Evolutionary conservation across 2,329 filamentous ascomycete species (phyloP).

Genomic region (Verticillium zaregamsianum): DNA sequence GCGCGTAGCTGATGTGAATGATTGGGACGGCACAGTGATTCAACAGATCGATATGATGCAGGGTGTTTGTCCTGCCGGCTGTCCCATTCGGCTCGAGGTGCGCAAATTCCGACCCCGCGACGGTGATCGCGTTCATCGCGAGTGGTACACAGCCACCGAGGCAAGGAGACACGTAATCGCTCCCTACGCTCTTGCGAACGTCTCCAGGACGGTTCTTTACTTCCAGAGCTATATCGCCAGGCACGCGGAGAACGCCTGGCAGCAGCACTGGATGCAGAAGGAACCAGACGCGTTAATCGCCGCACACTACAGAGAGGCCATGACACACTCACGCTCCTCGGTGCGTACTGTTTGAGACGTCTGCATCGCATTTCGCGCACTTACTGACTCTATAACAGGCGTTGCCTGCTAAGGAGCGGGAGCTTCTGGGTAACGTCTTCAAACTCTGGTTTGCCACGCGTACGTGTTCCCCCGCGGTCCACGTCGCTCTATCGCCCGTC

Average conservation of each 20-base stretch:
- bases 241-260: slow-evolving; percentile 23
- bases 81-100: slow-evolving; percentile 33
- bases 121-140: slow-evolving; percentile 33
- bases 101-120: slow-evolving; percentile 32
- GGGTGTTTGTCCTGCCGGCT: slow-evolving; percentile 23
- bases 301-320: slow-evolving; percentile 10
- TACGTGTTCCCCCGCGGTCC: slow-evolving; percentile 22
- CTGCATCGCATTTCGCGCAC: not conserved
- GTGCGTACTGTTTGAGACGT: not conserved
- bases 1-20: slow-evolving; percentile 34
- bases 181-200: slow-evolving; percentile 34
- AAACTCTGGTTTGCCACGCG: slow-evolving; percentile 42
- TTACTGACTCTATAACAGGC: not conserved
- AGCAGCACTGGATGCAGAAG: slow-evolving; percentile 17
- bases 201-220: slow-evolving; percentile 25
- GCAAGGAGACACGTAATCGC: slow-evolving; percentile 24
- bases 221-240: slow-evolving; percentile 31
- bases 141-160: slow-evolving; percentile 29
- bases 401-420: slow-evolving; percentile 17
- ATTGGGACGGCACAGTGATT: slow-evolving; percentile 21
- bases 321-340: slow-evolving; percentile 13
- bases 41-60: slow-evolving; percentile 33
- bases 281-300: not conserved
- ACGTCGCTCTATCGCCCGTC: not conserved
- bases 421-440: slow-evolving; percentile 35